Evolutionary conservation across 192 early-diverging fungal species (phyloP).

Genomic region (Rhizophagus clarus): DNA sequence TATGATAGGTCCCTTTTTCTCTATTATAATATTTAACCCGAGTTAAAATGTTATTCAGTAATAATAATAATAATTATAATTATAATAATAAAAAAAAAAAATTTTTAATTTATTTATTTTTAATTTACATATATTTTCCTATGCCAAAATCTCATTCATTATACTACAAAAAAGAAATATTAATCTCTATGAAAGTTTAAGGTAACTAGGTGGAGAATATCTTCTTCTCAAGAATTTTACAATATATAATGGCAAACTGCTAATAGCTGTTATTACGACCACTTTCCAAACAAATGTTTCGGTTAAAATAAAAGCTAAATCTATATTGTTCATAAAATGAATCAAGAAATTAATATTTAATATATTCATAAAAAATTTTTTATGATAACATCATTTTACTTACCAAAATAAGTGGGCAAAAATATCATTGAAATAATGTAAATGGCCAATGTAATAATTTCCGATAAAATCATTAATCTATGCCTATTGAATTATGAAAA

Average conservation of each 20-base stretch:
- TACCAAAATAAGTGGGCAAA: slow-evolving; percentile 90
- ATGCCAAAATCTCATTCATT: too few species aligned
- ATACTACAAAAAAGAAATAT: slow-evolving; percentile 27
- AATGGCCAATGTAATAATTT: slow-evolving; percentile 77
- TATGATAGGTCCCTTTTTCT: too few species aligned
- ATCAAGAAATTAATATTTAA: slow-evolving; percentile 20
- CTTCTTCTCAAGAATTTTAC: slow-evolving; percentile 77
- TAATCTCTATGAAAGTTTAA: slow-evolving; percentile 60
- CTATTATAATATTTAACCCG: too few species aligned
- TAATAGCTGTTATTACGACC: slow-evolving; percentile 83
- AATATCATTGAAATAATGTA: slow-evolving; percentile 91
- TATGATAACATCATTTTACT: slow-evolving; percentile 17
- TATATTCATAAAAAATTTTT: slow-evolving; percentile 13
- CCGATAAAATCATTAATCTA: slow-evolving; percentile 82
- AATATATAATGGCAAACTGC: slow-evolving; percentile 84
- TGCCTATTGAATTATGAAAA: slow-evolving; percentile 53
- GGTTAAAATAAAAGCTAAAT: slow-evolving; percentile 84
- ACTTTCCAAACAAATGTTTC: slow-evolving; percentile 89
- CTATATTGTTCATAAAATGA: slow-evolving; percentile 39
- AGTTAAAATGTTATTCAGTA: too few species aligned
- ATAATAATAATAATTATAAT: too few species aligned
- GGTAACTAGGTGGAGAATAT: slow-evolving; percentile 87
- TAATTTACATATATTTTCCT: too few species aligned
- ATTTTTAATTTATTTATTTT: too few species aligned
- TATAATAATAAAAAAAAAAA: too few species aligned